phyloP scores from a whole-genome alignment of 106 monocot genomes.

The Dendrobium huoshanense region DNA sequence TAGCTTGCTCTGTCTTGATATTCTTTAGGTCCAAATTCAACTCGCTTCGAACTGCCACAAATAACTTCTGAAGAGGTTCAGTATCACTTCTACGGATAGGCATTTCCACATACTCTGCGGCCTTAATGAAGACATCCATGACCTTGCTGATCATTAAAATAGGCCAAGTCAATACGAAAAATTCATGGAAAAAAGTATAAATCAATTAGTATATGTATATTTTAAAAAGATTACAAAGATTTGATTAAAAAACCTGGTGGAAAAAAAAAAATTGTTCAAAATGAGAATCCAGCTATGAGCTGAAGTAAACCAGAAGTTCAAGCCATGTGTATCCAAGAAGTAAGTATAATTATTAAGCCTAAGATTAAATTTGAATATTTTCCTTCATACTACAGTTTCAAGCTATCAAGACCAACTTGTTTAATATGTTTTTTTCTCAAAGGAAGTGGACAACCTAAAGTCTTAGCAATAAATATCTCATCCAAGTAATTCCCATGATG shows the following conservation, averaged over 20 bases:
- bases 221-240: neutral
- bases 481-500: neutral
- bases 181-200: neutral
- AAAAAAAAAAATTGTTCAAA: neutral
- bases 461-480: neutral
- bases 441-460: neutral
- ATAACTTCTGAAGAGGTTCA: slow-evolving; percentile 74
- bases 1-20: slow-evolving; percentile 80
- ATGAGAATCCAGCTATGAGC: neutral
- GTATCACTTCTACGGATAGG: slow-evolving; percentile 83
- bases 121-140: slow-evolving; percentile 89
- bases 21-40: slow-evolving; percentile 78
- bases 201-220: neutral
- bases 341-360: neutral
- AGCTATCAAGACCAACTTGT: neutral
- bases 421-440: neutral
- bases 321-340: neutral
- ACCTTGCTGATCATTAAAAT: slow-evolving; percentile 63
- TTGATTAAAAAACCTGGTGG: neutral
- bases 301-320: neutral
- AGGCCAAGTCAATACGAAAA: slow-evolving; percentile 4
- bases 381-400: neutral
- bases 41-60: slow-evolving; percentile 72
- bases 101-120: slow-evolving; percentile 92
- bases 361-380: neutral